Percentiles rank a stretch among this genome's conserved stretches.
Conservation (phyloP, 805 yeast genomes). For the Candida nanaspora region DNA sequence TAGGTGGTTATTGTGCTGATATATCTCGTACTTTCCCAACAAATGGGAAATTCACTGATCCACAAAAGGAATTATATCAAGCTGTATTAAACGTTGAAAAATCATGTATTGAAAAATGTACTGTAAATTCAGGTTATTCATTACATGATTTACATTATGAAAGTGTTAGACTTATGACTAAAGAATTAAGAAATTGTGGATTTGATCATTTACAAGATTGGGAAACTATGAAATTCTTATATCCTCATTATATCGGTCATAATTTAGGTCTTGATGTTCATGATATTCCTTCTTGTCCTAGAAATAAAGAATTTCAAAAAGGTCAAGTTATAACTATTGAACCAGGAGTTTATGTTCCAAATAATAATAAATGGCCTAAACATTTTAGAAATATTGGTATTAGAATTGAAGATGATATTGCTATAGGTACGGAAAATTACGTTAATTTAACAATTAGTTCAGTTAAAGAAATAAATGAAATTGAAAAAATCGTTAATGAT, state of each 20-base stretch:
- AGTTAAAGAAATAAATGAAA: slow-evolving; percentile 76
- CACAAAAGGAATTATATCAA: slow-evolving; percentile 82
- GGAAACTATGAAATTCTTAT: slow-evolving; percentile 51
- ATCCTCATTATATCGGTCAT: slow-evolving; percentile 96
- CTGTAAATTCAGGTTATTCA: slow-evolving; percentile 42
- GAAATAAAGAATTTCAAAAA: slow-evolving; percentile 42
- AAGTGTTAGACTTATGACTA: slow-evolving; percentile 51
- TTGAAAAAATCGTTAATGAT: slow-evolving; percentile 57
- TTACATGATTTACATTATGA: slow-evolving; percentile 69
- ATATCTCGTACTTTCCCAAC: slow-evolving; percentile 97
- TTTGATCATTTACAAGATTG: slow-evolving; percentile 42
- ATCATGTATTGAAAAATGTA: slow-evolving; percentile 66
- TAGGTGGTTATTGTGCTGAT: slow-evolving; percentile 94
- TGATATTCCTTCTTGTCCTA: slow-evolving; percentile 62
- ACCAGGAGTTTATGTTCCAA: slow-evolving; percentile 91
- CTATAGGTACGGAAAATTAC: slow-evolving; percentile 54
- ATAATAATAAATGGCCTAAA: slow-evolving; percentile 63
- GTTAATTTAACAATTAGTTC: slow-evolving; percentile 71
- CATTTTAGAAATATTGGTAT: slow-evolving; percentile 85
- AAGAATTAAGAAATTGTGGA: slow-evolving; percentile 70
- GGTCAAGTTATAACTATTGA: slow-evolving; percentile 92
- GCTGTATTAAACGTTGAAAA: slow-evolving; percentile 83
- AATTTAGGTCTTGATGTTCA: slow-evolving; percentile 90
- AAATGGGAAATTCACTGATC: slow-evolving; percentile 59
- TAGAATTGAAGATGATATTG: slow-evolving; percentile 91